Evolutionary conservation across 495 filamentous ascomycete genomes (phyloP).

Genomic region (Penicillium subrubescens): DNA sequence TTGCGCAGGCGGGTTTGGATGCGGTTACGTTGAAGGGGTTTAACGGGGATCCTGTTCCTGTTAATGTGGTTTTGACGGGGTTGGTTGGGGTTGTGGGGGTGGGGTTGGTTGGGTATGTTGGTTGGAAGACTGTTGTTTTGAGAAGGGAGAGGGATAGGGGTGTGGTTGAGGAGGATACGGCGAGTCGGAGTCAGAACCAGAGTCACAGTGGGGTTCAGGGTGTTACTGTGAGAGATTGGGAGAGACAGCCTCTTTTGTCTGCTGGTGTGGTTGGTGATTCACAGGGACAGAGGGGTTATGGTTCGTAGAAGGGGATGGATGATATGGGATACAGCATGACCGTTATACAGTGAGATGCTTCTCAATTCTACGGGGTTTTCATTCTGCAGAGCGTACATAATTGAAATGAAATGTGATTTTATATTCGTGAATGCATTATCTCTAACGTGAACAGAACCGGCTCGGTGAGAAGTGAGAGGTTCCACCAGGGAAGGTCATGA

Average conservation of each 20-base stretch:
- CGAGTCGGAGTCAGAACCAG: background rate
- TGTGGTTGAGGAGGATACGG: background rate
- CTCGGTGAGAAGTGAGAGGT: background rate
- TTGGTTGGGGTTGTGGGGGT: slow-evolving; percentile 61
- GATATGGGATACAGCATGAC: background rate
- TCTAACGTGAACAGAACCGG: background rate
- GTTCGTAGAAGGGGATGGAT: background rate
- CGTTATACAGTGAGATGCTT: background rate
- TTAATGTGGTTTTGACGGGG: slow-evolving; percentile 70
- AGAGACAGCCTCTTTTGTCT: slow-evolving; percentile 15
- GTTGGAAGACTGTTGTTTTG: slow-evolving; percentile 29
- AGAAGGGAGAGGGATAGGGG: background rate
- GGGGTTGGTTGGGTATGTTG: slow-evolving; percentile 63
- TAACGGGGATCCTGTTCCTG: slow-evolving; percentile 70
- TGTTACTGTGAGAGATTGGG: slow-evolving; percentile 10
- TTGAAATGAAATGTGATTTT: background rate
- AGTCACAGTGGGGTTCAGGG: background rate
- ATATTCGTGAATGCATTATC: slow-evolving; percentile 10
- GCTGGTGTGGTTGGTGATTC: background rate
- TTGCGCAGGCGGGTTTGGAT: slow-evolving; percentile 82
- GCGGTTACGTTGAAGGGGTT: slow-evolving; percentile 75
- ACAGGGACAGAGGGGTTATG: slow-evolving; percentile 8
- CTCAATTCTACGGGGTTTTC: too few species aligned
- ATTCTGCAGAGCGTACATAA: background rate
- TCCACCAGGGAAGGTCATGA: background rate